Evolutionary conservation across 331 rosid species (phyloP).

Genomic region (Cucumis variabilis): DNA sequence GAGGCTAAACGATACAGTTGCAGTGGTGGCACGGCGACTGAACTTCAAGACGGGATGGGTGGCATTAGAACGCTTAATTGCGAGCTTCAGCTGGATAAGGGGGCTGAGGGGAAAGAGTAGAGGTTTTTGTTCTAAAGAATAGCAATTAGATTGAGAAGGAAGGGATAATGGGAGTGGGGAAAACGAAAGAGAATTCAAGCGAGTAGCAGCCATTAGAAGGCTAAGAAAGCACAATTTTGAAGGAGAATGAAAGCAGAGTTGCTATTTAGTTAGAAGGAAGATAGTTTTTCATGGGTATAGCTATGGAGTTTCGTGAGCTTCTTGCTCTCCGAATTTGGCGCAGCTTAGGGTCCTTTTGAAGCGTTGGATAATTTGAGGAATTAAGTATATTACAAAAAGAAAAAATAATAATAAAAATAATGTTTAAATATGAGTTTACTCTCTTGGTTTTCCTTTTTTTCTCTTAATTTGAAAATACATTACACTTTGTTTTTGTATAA

Average conservation of each 20-base stretch:
- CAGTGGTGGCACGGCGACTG: constrained; percentile 37
- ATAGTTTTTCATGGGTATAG: neutral
- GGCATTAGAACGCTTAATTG: constrained; percentile 19
- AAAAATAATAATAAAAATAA: no score
- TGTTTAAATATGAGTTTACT: neutral
- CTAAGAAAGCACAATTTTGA: neutral
- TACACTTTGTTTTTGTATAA: no score
- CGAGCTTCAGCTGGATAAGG: constrained; percentile 16
- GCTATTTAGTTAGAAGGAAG: neutral
- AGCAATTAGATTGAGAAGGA: neutral
- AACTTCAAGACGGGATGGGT: constrained; percentile 21
- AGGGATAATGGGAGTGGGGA: constrained; percentile 13
- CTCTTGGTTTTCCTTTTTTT: no score
- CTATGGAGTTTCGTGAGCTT: neutral
- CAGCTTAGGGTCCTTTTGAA: neutral
- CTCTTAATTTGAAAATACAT: no score
- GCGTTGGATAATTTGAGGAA: neutral
- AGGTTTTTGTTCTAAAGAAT: constrained; percentile 10
- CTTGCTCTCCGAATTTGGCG: constrained; percentile 2
- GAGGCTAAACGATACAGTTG: constrained; percentile 75
- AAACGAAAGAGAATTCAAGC: constrained; percentile 8
- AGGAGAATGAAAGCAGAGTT: neutral
- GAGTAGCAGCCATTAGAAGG: constrained; percentile 32
- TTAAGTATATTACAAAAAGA: neutral
- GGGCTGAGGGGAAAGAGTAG: constrained; percentile 26